These are phyloP conservation scores for Phytophthora pluvialis DNA, from an alignment of 352 stramenopile genomes.

Conservation along the genomic window DNA sequence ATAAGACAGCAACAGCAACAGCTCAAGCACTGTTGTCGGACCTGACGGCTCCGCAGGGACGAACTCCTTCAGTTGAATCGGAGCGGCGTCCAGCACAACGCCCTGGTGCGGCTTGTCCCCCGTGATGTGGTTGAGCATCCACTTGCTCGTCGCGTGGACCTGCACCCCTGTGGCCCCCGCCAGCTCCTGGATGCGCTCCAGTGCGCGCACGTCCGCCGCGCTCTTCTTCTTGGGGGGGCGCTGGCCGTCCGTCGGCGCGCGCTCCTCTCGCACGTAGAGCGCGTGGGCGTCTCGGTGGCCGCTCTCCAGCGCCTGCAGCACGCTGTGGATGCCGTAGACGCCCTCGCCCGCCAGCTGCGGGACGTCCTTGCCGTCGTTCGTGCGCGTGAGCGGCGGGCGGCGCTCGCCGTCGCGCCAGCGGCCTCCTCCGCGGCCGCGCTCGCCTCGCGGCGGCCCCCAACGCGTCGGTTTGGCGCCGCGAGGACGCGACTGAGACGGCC, in stretches of 20 bases:
- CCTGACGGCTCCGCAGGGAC: slow-evolving; percentile 47
- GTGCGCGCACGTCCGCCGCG: slow-evolving; percentile 32
- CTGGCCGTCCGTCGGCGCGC: slow-evolving; percentile 18
- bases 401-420: slow-evolving; percentile 25
- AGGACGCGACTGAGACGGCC: slow-evolving; percentile 13
- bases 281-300: slow-evolving; percentile 53
- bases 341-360: slow-evolving; percentile 63
- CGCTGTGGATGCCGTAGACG: slow-evolving; percentile 77
- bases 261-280: slow-evolving; percentile 61
- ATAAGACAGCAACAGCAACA: neutral
- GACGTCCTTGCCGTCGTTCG: slow-evolving; percentile 44
- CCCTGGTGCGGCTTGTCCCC: slow-evolving; percentile 86
- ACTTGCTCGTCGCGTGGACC: slow-evolving; percentile 58
- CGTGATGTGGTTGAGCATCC: slow-evolving; percentile 86
- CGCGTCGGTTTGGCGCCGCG: slow-evolving; percentile 7
- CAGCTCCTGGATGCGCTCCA: slow-evolving; percentile 60
- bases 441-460: slow-evolving; percentile 3
- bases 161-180: slow-evolving; percentile 38
- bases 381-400: slow-evolving; percentile 27
- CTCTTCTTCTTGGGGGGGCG: slow-evolving; percentile 38
- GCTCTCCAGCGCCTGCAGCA: slow-evolving; percentile 69
- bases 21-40: slow-evolving; percentile 13
- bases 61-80: slow-evolving; percentile 66
- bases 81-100: slow-evolving; percentile 73
- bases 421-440: neutral